These are phyloP conservation scores for Colletotrichum spinosum DNA, from an alignment of 2,329 filamentous ascomycete genomes.

Conservation along the genomic window DNA sequence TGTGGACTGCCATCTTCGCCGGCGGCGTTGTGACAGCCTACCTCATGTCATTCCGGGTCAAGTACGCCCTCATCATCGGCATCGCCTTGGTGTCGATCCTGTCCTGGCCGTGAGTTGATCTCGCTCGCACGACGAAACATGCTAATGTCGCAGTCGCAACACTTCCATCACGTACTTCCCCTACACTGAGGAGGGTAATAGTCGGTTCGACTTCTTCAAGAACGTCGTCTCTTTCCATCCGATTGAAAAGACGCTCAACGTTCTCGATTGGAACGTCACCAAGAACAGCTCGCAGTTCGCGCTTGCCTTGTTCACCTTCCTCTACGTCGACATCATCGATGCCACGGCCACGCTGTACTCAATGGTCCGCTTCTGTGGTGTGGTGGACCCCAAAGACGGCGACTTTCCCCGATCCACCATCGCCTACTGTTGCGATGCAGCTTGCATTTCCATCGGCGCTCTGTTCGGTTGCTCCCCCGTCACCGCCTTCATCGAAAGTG, in stretches of 20 bases:
- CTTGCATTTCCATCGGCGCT: constrained; percentile 77
- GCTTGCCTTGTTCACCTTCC: constrained; percentile 79
- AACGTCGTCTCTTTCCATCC: constrained; percentile 79
- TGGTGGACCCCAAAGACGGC: constrained; percentile 73
- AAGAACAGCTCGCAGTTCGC: constrained; percentile 71
- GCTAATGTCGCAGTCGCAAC: constrained; percentile 59
- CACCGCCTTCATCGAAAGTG: constrained; percentile 81
- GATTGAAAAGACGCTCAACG: constrained; percentile 71
- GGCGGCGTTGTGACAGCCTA: constrained; percentile 84
- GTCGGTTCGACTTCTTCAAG: constrained; percentile 78
- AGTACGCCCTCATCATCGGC: constrained; percentile 79
- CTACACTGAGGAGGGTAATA: constrained; percentile 71
- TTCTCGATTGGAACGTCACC: constrained; percentile 74
- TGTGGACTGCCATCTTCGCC: constrained; percentile 89
- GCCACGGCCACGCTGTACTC: constrained; percentile 82
- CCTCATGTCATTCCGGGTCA: constrained; percentile 83
- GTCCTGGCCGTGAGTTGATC: constrained; percentile 74
- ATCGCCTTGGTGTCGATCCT: constrained; percentile 78
- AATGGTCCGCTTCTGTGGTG: constrained; percentile 81
- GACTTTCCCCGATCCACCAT: constrained; percentile 89
- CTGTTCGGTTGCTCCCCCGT: constrained; percentile 78
- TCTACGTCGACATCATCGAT: constrained; percentile 85
- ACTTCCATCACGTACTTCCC: constrained; percentile 82
- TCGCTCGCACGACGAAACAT: constrained; percentile 7
- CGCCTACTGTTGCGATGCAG: constrained; percentile 79